A percentile compares a stretch with the other conserved stretches of the same genome.
Conservation (phyloP, 164 flowering plant genomes). For the Stephania japonica region DNA sequence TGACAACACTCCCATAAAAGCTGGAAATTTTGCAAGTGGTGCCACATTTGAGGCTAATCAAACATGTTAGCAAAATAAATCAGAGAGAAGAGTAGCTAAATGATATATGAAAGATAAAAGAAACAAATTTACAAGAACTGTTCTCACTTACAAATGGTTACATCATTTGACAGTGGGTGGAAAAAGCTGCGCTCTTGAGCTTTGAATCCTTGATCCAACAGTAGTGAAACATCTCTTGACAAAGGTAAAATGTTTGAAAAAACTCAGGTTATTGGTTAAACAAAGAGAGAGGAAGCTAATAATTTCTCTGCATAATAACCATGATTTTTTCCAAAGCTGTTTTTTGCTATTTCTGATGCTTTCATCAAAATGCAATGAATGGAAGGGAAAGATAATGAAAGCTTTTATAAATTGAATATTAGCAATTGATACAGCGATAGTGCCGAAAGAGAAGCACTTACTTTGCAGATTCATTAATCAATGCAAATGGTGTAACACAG, state of each 20-base stretch:
- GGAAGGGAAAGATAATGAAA: background rate
- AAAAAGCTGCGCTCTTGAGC: slow-evolving; percentile 61
- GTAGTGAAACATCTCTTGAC: slow-evolving; percentile 58
- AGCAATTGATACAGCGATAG: background rate
- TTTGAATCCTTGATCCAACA: slow-evolving; percentile 84
- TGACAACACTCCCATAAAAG: background rate
- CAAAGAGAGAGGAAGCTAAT: background rate
- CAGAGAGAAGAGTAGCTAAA: slow-evolving; percentile 3
- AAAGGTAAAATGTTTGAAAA: slow-evolving; percentile 7
- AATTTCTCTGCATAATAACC: background rate
- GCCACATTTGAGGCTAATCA: background rate
- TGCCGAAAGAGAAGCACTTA: slow-evolving; percentile 18
- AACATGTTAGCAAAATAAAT: background rate
- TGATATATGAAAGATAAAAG: slow-evolving; percentile 5
- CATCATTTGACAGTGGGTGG: slow-evolving; percentile 88
- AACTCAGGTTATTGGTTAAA: background rate
- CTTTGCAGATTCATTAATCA: slow-evolving; percentile 88
- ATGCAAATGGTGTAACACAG: slow-evolving; percentile 90
- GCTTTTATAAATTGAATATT: too few species aligned
- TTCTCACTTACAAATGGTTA: slow-evolving; percentile 59
- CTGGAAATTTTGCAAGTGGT: background rate
- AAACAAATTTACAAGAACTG: background rate
- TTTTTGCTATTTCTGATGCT: background rate
- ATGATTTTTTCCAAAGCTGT: background rate
- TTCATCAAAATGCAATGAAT: background rate